Evolutionary conservation across 352 stramenopile genomes (phyloP).

Genomic region (Phytophthora capsici): DNA sequence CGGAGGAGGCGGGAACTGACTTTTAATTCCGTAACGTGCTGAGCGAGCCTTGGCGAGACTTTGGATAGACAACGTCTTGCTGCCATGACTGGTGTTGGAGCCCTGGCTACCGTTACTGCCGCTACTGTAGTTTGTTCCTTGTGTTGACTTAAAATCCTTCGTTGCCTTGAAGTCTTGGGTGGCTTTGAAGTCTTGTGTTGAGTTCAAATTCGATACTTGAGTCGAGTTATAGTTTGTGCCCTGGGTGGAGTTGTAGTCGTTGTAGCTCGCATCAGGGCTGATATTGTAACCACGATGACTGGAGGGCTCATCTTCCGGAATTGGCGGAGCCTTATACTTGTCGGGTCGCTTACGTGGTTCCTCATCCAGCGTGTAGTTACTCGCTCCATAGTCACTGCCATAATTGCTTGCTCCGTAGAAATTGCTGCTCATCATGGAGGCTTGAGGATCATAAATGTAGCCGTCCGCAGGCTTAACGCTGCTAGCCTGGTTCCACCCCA

Average conservation of each 20-base stretch:
- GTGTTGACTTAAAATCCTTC: constrained; percentile 13
- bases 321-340: constrained; percentile 47
- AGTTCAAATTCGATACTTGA: constrained; percentile 17
- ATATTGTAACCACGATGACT: constrained; percentile 24
- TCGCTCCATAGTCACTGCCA: constrained; percentile 26
- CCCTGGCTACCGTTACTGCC: constrained; percentile 19
- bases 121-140: constrained; percentile 17
- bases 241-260: constrained; percentile 17
- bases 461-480: constrained; percentile 20
- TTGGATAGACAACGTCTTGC: constrained; percentile 53
- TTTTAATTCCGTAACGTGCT: constrained; percentile 38
- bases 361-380: constrained; percentile 34
- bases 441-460: constrained; percentile 39
- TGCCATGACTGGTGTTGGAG: constrained; percentile 18
- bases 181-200: constrained; percentile 4
- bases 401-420: constrained; percentile 45
- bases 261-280: constrained; percentile 20
- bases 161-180: constrained; percentile 8
- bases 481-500: constrained; percentile 34
- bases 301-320: constrained; percentile 37
- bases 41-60: constrained; percentile 38
- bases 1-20: constrained; percentile 31
- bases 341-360: constrained; percentile 50
- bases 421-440: constrained; percentile 36
- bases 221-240: constrained; percentile 12